Conservation (phyloP, 169 alveolate genomes). For the Babesia ovis region DNA sequence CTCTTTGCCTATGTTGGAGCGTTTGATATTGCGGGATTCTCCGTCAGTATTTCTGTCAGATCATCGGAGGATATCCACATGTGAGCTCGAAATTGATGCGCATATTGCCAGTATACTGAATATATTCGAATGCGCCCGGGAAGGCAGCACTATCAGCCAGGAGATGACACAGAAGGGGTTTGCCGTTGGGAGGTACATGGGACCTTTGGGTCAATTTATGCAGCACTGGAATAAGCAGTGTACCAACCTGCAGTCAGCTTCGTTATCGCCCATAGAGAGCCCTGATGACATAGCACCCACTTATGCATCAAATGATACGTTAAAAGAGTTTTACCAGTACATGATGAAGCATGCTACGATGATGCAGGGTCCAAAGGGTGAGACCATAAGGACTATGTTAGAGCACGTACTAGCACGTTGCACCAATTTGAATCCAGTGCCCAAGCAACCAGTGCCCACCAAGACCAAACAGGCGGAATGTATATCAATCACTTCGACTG, state of each 20-base stretch:
- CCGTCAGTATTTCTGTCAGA: slow-evolving; percentile 31
- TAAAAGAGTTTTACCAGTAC: slow-evolving; percentile 5
- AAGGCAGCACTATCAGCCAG: neutral
- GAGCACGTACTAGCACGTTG: neutral
- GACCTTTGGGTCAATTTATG: neutral
- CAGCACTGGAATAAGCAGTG: slow-evolving; percentile 32
- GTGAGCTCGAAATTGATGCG: slow-evolving; percentile 35
- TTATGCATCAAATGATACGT: slow-evolving; percentile 19
- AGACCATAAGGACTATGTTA: neutral
- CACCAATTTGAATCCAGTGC: neutral
- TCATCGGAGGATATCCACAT: slow-evolving; percentile 5
- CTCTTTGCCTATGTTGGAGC: neutral
- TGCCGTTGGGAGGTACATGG: slow-evolving; percentile 35
- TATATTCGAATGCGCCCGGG: slow-evolving; percentile 7
- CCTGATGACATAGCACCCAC: neutral
- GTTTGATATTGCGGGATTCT: slow-evolving; percentile 17
- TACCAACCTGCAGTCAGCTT: neutral
- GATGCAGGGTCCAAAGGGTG: neutral
- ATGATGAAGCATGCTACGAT: neutral
- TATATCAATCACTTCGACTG: slow-evolving; percentile 1
- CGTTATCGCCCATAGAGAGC: neutral
- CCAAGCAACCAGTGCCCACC: neutral
- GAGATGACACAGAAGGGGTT: neutral
- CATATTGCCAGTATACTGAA: slow-evolving; percentile 26
- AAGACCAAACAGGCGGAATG: neutral